Evolutionary conservation across 768 basidiomycete genomes (phyloP).

Genomic region (Lactifluus rugatus): DNA sequence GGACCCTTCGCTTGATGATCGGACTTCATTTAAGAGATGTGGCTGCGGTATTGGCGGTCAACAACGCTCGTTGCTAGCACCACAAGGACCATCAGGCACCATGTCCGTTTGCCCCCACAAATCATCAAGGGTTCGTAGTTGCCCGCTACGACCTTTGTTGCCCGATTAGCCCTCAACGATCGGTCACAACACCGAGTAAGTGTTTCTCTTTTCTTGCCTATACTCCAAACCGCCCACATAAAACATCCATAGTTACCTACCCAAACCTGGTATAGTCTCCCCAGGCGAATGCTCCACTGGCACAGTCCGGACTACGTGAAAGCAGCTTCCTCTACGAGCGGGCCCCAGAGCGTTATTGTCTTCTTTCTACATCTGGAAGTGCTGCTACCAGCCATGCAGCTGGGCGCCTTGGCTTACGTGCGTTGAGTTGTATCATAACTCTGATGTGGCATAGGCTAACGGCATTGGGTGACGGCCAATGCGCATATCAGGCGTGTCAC

Average conservation of each 20-base stretch:
- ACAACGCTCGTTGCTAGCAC: background rate
- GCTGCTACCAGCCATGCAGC: constrained; percentile 1
- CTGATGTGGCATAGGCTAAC: background rate
- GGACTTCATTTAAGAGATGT: constrained; percentile 3
- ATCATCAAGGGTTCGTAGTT: background rate
- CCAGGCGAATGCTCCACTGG: background rate
- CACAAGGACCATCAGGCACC: background rate
- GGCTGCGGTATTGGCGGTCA: background rate
- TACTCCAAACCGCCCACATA: background rate
- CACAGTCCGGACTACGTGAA: background rate
- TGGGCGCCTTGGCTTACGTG: constrained; percentile 13
- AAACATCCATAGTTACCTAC: too few relatives aligned
- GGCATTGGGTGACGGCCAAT: constrained; percentile 4
- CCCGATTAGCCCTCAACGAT: background rate
- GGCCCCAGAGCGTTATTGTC: constrained; percentile 5
- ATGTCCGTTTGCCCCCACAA: background rate
- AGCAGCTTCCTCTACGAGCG: background rate
- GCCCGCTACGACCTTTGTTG: background rate
- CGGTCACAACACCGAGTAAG: background rate
- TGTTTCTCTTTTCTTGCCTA: background rate
- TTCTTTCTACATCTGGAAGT: constrained; percentile 10
- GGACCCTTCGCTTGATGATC: constrained; percentile 21
- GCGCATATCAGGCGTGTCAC: constrained; percentile 6
- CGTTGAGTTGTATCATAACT: background rate
- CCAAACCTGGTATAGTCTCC: background rate